These are phyloP conservation scores for Boechera divaricarpa DNA, from an alignment of 345 rosid species.

Conservation along the genomic window DNA sequence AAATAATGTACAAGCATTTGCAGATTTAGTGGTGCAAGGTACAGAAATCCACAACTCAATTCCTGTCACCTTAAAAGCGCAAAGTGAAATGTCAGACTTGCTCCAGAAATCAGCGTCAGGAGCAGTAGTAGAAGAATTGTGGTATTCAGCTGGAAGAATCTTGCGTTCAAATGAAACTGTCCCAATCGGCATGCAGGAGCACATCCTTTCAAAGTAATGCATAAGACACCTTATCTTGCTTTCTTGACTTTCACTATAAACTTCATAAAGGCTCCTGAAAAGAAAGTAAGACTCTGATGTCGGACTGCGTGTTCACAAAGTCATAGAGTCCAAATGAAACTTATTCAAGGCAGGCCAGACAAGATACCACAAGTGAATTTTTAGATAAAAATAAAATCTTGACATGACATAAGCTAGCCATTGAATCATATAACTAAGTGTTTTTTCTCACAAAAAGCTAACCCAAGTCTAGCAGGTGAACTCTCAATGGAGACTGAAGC, in stretches of 20 bases:
- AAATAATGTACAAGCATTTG: conserved; percentile 15
- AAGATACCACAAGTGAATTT: conserved; percentile 1
- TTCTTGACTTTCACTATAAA: conserved; percentile 71
- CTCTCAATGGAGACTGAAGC: background rate
- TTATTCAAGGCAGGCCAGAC: conserved; percentile 11
- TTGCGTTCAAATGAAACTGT: conserved; percentile 87
- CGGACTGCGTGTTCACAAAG: background rate
- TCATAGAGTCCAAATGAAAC: conserved; percentile 14
- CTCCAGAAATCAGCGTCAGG: conserved; percentile 73
- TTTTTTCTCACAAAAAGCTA: background rate
- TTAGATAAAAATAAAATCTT: too few relatives aligned
- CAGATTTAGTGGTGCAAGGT: background rate
- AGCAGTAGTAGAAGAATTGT: conserved; percentile 44
- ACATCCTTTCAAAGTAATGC: conserved; percentile 84
- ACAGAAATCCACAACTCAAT: conserved; percentile 4
- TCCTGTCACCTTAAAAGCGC: conserved; percentile 68
- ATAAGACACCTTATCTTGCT: conserved; percentile 73
- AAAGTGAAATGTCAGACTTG: conserved; percentile 64
- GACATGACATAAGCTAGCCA: background rate
- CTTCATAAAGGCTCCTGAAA: conserved; percentile 71
- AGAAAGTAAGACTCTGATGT: conserved; percentile 24
- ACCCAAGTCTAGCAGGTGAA: conserved; percentile 5
- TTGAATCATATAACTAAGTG: background rate
- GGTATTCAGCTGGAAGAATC: conserved; percentile 60
- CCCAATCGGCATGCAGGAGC: conserved; percentile 63